Conservation (phyloP, 2,329 filamentous ascomycete species). For the Zarea fungicola region DNA sequence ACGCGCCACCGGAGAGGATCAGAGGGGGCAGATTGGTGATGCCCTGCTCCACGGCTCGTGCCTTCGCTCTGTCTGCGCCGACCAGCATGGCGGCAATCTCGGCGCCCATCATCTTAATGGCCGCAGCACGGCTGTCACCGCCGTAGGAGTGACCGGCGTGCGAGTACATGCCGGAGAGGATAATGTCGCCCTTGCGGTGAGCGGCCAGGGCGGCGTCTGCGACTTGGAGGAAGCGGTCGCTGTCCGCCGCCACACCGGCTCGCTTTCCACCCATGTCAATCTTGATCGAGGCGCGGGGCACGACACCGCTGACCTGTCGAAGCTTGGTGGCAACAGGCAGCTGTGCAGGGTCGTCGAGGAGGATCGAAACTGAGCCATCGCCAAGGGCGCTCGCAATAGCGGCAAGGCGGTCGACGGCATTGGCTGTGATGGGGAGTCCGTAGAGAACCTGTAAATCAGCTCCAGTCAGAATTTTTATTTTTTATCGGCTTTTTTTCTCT, state of each 20-base stretch:
- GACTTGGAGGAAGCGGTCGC: constrained; percentile 42
- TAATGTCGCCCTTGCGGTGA: constrained; percentile 23
- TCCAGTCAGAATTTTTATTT: not conserved
- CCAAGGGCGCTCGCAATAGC: constrained; percentile 51
- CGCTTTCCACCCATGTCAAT: constrained; percentile 69
- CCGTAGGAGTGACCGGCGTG: constrained; percentile 70
- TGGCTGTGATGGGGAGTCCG: constrained; percentile 62
- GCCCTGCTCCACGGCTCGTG: constrained; percentile 16
- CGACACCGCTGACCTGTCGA: constrained; percentile 36
- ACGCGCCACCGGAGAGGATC: constrained; percentile 65
- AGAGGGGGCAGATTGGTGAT: constrained; percentile 17
- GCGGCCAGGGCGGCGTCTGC: constrained; percentile 31
- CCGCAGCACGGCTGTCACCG: constrained; percentile 26
- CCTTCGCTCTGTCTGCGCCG: constrained; percentile 19
- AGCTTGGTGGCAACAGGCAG: constrained; percentile 42
- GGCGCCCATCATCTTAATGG: constrained; percentile 25
- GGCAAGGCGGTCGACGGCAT: constrained; percentile 55
- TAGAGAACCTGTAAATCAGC: constrained; percentile 62
- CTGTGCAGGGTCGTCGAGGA: constrained; percentile 65
- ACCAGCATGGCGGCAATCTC: constrained; percentile 26
- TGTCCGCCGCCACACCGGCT: constrained; percentile 56
- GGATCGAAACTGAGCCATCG: constrained; percentile 51
- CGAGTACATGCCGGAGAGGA: constrained; percentile 62
- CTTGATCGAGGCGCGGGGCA: constrained; percentile 61
- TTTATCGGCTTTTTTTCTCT: no score